Evolutionary conservation across 179 eudicot genomes (phyloP).

Genomic region (Beta lomatogona): DNA sequence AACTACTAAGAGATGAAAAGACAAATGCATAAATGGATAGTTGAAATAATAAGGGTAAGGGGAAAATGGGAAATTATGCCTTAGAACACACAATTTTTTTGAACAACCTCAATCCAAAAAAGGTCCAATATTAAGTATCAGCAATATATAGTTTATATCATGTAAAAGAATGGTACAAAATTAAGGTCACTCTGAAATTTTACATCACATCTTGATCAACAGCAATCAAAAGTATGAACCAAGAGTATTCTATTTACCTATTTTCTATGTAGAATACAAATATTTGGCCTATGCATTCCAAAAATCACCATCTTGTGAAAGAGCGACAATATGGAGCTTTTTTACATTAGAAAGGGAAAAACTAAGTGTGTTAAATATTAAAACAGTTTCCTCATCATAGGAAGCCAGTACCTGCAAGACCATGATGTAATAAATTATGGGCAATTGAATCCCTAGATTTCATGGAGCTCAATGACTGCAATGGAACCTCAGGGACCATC

Average conservation of each 20-base stretch:
- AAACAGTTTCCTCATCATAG: slow-evolving; percentile 23
- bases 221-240: slow-evolving; percentile 14
- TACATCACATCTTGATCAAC: slow-evolving; percentile 17
- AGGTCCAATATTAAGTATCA: not conserved
- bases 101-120: not conserved
- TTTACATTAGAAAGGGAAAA: not conserved
- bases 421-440: slow-evolving; percentile 51
- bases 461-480: slow-evolving; percentile 37
- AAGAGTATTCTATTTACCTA: slow-evolving; percentile 23
- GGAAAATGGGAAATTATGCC: not conserved
- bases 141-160: not conserved
- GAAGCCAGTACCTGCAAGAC: slow-evolving; percentile 52
- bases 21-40: not conserved
- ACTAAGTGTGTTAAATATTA: not conserved
- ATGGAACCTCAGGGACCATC: slow-evolving; percentile 41
- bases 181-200: slow-evolving; percentile 15
- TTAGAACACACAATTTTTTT: not conserved
- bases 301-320: not conserved
- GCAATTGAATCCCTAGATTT: slow-evolving; percentile 48
- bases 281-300: slow-evolving; percentile 16
- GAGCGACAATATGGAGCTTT: slow-evolving; percentile 7
- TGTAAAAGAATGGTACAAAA: slow-evolving; percentile 34
- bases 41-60: not conserved
- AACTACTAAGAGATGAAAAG: not conserved
- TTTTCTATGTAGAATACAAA: slow-evolving; percentile 21